Conservation (phyloP, 1,139 yeast genomes). For the Debaryomyces fabryi region DNA sequence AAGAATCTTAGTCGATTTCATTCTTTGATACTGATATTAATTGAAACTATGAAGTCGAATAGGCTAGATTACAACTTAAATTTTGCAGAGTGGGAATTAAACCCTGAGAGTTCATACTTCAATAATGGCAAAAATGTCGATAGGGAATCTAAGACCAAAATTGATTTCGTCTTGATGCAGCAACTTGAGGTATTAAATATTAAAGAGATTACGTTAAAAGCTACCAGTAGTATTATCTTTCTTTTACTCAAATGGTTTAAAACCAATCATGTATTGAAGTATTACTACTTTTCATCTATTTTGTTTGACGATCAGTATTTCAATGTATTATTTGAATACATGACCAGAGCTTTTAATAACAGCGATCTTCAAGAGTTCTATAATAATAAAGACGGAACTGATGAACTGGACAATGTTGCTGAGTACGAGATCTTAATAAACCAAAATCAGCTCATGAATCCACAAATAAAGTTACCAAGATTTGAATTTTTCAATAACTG, state of each 20-base stretch:
- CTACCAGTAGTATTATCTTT: slow-evolving; percentile 57
- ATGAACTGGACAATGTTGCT: slow-evolving; percentile 27
- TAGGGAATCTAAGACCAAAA: slow-evolving; percentile 23
- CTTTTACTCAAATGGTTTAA: slow-evolving; percentile 77
- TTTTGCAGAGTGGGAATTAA: slow-evolving; percentile 42
- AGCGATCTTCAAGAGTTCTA: slow-evolving; percentile 30
- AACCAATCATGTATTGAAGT: slow-evolving; percentile 72
- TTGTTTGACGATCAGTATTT: slow-evolving; percentile 74
- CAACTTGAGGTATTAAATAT: slow-evolving; percentile 59
- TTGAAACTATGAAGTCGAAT: slow-evolving; percentile 63
- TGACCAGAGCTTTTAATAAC: slow-evolving; percentile 44
- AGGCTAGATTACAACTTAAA: slow-evolving; percentile 38
- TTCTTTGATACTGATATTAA: slow-evolving; percentile 62
- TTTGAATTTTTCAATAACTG: slow-evolving; percentile 51
- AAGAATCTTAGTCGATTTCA: slow-evolving; percentile 56
- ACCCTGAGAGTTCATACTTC: slow-evolving; percentile 36
- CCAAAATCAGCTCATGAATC: slow-evolving; percentile 49
- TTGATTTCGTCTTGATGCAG: slow-evolving; percentile 33
- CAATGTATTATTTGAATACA: slow-evolving; percentile 40
- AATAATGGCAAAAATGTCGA: slow-evolving; percentile 14
- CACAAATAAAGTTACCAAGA: slow-evolving; percentile 41
- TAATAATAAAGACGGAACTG: slow-evolving; percentile 9
- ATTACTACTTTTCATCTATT: slow-evolving; percentile 71
- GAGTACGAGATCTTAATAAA: slow-evolving; percentile 40
- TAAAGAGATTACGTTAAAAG: slow-evolving; percentile 68